Conservation (phyloP, 2,329 filamentous ascomycete species). For the Fusarium temperatum region DNA sequence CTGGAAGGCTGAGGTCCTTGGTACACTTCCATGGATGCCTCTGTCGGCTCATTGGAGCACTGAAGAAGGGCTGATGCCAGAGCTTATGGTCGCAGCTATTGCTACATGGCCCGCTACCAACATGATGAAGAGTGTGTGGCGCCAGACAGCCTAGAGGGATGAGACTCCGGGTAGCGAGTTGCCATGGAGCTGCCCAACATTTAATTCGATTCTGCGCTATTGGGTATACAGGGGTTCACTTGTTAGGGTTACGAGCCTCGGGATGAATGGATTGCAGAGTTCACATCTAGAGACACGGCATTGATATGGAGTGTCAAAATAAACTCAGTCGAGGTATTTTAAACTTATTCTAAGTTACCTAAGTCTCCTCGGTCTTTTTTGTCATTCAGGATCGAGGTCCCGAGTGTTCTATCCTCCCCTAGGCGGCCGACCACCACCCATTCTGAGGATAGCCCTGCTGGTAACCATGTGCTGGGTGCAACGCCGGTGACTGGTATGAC, state of each 20-base stretch:
- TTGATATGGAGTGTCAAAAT: background rate
- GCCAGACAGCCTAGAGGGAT: constrained; percentile 43
- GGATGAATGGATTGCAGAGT: background rate
- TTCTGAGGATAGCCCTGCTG: background rate
- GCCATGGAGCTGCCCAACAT: background rate
- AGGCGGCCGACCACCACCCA: background rate
- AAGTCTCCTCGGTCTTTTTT: background rate
- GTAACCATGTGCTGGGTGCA: background rate
- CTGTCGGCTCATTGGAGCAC: constrained; percentile 86
- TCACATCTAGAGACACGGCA: constrained; percentile 11
- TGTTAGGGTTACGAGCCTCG: background rate
- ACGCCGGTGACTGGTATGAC: background rate
- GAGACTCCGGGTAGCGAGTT: background rate
- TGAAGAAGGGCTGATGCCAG: constrained; percentile 65
- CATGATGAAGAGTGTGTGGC: constrained; percentile 58
- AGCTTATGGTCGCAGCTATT: constrained; percentile 53
- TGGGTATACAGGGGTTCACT: background rate
- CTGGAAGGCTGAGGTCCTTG: constrained; percentile 74
- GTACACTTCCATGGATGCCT: constrained; percentile 81
- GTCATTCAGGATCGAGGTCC: background rate
- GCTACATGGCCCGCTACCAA: constrained; percentile 56
- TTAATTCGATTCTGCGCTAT: background rate
- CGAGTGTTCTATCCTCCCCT: background rate
- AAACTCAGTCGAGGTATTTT: background rate
- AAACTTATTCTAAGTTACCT: background rate